These are phyloP conservation scores for Microthyrium microscopicum DNA, from an alignment of 2,329 filamentous ascomycete genomes.

Conservation along the genomic window DNA sequence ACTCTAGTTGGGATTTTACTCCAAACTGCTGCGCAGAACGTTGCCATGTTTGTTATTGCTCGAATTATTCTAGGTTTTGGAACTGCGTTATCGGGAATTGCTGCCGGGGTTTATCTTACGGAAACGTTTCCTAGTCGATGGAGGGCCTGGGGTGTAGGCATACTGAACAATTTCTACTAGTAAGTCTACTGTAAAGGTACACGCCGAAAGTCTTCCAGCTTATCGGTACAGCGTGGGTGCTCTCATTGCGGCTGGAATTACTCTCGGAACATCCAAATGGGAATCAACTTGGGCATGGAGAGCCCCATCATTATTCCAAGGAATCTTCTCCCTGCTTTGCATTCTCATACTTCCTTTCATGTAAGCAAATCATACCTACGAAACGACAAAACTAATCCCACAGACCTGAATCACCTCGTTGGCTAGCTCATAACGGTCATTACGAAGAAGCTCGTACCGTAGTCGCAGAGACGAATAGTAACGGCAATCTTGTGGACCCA, in stretches of 20 bases:
- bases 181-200: conserved; percentile 14
- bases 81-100: conserved; percentile 24
- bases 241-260: conserved; percentile 32
- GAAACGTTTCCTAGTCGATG: conserved; percentile 31
- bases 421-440: conserved; percentile 26
- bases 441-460: conserved; percentile 25
- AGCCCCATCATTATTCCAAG: conserved; percentile 27
- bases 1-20: conserved; percentile 30
- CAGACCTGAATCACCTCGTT: conserved; percentile 30
- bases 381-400: not conserved
- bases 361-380: conserved; percentile 12
- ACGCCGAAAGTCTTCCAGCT: not conserved
- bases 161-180: conserved; percentile 24
- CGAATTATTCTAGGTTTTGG: conserved; percentile 34
- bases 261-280: conserved; percentile 25
- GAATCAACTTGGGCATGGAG: conserved; percentile 31
- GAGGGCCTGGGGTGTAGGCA: conserved; percentile 28
- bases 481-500: conserved; percentile 25
- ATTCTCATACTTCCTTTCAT: conserved; percentile 28
- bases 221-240: conserved; percentile 9
- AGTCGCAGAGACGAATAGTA: conserved; percentile 28
- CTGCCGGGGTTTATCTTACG: conserved; percentile 30
- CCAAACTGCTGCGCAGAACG: conserved; percentile 32
- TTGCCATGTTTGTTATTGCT: conserved; percentile 33
- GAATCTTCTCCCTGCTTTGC: conserved; percentile 23